phyloP scores from a whole-genome alignment of 306 rosid genomes.

The Cyamopsis tetragonoloba region DNA sequence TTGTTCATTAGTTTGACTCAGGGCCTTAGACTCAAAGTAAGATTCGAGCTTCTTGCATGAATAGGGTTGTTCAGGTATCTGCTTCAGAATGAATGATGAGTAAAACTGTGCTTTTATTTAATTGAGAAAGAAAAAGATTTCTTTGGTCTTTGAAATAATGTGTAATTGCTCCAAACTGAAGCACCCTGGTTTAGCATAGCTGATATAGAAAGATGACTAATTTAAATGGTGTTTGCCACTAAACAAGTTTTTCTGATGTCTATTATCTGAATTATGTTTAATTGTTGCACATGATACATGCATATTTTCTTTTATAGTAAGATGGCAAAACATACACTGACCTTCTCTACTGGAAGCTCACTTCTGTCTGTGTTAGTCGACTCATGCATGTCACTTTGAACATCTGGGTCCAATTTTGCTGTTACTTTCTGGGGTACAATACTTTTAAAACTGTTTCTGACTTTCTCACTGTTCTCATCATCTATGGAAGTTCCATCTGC shows the following conservation, averaged over 20 bases:
- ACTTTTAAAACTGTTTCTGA: background rate
- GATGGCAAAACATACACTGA: background rate
- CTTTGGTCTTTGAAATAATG: background rate
- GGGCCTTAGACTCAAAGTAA: background rate
- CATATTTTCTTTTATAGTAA: background rate
- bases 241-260: background rate
- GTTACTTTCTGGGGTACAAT: background rate
- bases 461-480: background rate
- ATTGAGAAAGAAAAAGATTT: background rate
- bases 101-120: background rate
- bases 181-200: background rate
- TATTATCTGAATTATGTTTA: background rate
- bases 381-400: background rate
- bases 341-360: slow-evolving; percentile 13
- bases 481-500: background rate
- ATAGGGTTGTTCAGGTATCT: background rate
- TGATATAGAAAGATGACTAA: background rate
- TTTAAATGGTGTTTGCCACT: background rate
- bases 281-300: background rate
- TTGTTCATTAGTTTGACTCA: background rate
- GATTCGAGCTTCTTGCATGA: background rate
- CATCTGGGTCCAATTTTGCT: background rate
- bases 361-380: background rate
- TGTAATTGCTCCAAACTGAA: background rate
- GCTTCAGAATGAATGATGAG: background rate